Conservation (phyloP, 2,329 filamentous ascomycete species). For the Epichloe sibirici region DNA sequence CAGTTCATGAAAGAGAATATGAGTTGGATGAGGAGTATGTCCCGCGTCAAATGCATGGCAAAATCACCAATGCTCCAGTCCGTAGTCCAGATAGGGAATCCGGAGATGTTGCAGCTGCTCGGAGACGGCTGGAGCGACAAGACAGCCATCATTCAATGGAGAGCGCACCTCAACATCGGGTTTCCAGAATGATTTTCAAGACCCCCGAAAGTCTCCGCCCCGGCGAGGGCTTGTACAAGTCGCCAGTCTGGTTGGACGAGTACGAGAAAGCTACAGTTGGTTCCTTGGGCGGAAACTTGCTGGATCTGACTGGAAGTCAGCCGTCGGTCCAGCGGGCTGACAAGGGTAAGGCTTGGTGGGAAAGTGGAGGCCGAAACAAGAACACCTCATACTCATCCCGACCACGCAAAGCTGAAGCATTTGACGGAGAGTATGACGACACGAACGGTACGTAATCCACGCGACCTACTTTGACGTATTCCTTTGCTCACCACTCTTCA, state of each 20-base stretch:
- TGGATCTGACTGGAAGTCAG: conserved; percentile 42
- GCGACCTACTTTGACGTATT: background rate
- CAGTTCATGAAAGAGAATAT: conserved; percentile 15
- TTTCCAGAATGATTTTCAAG: conserved; percentile 32
- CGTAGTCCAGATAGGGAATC: background rate
- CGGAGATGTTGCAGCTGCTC: conserved; percentile 9
- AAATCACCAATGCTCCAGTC: background rate
- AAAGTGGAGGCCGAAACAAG: conserved; percentile 39
- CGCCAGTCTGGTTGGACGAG: conserved; percentile 52
- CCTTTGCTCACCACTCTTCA: background rate
- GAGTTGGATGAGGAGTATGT: conserved; percentile 17
- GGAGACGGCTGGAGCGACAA: conserved; percentile 16
- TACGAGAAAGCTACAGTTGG: conserved; percentile 59
- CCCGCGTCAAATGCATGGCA: conserved; percentile 12
- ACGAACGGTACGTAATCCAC: conserved; percentile 34
- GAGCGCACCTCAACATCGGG: conserved; percentile 22
- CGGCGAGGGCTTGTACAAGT: conserved; percentile 44
- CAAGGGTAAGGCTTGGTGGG: conserved; percentile 64
- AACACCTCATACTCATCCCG: conserved; percentile 33
- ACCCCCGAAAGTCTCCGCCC: conserved; percentile 30
- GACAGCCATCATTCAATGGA: conserved; percentile 19
- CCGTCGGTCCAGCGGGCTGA: conserved; percentile 22
- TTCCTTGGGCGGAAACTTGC: conserved; percentile 42
- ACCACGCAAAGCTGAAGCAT: conserved; percentile 47
- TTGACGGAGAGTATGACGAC: conserved; percentile 57